Evolutionary conservation across 306 rosid genomes (phyloP).

Genomic region (Lagenaria siceraria): DNA sequence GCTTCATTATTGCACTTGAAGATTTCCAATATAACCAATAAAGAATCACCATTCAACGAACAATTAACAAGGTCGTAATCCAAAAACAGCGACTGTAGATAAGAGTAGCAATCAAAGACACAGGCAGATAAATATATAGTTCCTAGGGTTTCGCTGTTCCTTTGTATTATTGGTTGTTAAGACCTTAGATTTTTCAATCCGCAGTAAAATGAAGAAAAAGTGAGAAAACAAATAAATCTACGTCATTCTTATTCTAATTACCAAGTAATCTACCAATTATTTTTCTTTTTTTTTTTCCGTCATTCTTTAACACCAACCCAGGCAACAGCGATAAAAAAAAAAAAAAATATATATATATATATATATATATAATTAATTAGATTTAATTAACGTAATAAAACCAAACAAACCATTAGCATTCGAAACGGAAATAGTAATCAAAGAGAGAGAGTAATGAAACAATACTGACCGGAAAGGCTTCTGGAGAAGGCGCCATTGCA

Average conservation of each 20-base stretch:
- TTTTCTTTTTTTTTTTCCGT: neutral
- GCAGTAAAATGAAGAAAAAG: neutral
- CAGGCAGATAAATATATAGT: constrained; percentile 6
- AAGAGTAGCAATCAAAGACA: constrained; percentile 11
- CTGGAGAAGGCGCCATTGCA: constrained; percentile 43
- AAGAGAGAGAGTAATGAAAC: neutral
- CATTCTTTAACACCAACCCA: neutral
- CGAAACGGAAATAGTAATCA: constrained; percentile 10
- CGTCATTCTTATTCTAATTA: neutral
- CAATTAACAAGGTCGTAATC: constrained; percentile 8
- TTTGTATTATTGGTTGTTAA: neutral
- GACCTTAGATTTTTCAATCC: constrained; percentile 14
- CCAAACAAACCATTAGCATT: constrained; percentile 6
- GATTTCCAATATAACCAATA: neutral
- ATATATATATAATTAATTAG: neutral
- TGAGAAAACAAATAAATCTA: neutral
- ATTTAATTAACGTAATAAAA: constrained; percentile 8
- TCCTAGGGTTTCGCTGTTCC: constrained; percentile 21
- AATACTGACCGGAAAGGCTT: constrained; percentile 48
- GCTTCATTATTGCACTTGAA: constrained; percentile 9
- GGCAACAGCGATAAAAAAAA: neutral
- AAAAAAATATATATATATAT: neutral
- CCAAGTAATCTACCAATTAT: neutral
- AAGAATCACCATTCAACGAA: constrained; percentile 7
- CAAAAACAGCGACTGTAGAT: neutral